phyloP scores from a whole-genome alignment of 2,329 filamentous ascomycete genomes.

The Cladobotryum protrusum region DNA sequence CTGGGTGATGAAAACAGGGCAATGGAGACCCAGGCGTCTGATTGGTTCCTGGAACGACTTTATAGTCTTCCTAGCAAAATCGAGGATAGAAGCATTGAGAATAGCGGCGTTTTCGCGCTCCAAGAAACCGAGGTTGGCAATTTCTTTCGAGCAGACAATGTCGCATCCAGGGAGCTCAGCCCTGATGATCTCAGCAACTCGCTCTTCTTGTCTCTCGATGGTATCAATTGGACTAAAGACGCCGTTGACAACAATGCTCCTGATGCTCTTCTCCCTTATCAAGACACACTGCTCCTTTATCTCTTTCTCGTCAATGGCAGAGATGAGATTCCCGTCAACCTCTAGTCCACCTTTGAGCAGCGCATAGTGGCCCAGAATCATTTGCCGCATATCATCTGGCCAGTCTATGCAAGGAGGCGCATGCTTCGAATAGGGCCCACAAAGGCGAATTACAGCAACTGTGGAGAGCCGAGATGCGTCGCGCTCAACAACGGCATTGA shows the following conservation, averaged over 20 bases:
- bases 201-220: conserved; percentile 42
- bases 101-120: conserved; percentile 61
- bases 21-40: conserved; percentile 40
- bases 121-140: conserved; percentile 49
- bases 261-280: conserved; percentile 38
- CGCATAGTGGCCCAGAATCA: conserved; percentile 41
- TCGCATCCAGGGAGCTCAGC: conserved; percentile 34
- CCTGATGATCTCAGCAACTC: conserved; percentile 36
- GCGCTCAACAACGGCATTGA: conserved; percentile 52
- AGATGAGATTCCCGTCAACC: conserved; percentile 43
- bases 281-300: conserved; percentile 33
- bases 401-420: conserved; percentile 48
- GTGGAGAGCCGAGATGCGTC: conserved; percentile 41
- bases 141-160: conserved; percentile 45
- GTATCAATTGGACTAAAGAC: conserved; percentile 50
- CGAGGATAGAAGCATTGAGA: conserved; percentile 55
- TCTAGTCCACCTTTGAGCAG: conserved; percentile 46
- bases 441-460: conserved; percentile 50
- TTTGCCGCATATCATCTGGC: conserved; percentile 40
- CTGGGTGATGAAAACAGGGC: conserved; percentile 55
- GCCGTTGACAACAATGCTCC: conserved; percentile 41
- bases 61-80: conserved; percentile 52
- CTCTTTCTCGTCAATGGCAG: conserved; percentile 36
- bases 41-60: conserved; percentile 49
- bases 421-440: conserved; percentile 47